Evolutionary conservation across 2,329 filamentous ascomycete species (phyloP).

Genomic region (Cercospora berteroae): DNA sequence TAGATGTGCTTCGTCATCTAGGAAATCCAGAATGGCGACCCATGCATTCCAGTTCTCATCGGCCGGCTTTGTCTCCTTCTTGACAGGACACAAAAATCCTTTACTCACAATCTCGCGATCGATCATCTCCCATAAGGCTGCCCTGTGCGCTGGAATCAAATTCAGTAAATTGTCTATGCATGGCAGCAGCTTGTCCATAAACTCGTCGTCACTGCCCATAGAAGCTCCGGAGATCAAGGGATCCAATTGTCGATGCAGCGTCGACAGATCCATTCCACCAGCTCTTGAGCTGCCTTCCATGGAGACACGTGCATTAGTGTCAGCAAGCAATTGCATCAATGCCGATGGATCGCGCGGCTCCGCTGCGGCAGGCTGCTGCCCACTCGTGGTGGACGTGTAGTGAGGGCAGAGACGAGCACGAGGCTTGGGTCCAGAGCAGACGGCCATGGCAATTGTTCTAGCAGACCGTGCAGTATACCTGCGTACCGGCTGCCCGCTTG

Average conservation of each 20-base stretch:
- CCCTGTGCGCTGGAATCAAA: conserved; percentile 9
- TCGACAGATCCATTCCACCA: not conserved
- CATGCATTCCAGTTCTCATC: conserved; percentile 22
- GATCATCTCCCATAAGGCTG: conserved; percentile 19
- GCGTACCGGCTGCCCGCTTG: conserved; percentile 63
- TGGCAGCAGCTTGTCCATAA: conserved; percentile 12
- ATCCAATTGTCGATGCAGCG: not conserved
- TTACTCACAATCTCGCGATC: conserved; percentile 24
- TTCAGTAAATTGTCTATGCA: conserved; percentile 17
- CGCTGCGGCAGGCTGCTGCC: not conserved
- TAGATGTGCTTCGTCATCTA: conserved; percentile 19
- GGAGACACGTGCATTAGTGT: conserved; percentile 21
- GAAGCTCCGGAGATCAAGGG: not conserved
- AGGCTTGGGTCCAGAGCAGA: conserved; percentile 73
- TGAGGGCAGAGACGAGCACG: conserved; percentile 63
- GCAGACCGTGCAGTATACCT: conserved; percentile 77
- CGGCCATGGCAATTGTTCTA: conserved; percentile 70
- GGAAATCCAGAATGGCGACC: conserved; percentile 19
- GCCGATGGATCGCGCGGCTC: conserved; percentile 54
- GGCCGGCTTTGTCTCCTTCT: conserved; percentile 15
- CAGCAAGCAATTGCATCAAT: conserved; percentile 56
- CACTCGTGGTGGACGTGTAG: not conserved
- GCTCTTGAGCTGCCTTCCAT: not conserved
- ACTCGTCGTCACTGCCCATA: not conserved
- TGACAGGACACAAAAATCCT: conserved; percentile 20